Percentiles rank a stretch among this genome's conserved stretches.
phyloP scores from a whole-genome alignment of 2,329 filamentous ascomycete species.

The Aspergillus alliaceus region DNA sequence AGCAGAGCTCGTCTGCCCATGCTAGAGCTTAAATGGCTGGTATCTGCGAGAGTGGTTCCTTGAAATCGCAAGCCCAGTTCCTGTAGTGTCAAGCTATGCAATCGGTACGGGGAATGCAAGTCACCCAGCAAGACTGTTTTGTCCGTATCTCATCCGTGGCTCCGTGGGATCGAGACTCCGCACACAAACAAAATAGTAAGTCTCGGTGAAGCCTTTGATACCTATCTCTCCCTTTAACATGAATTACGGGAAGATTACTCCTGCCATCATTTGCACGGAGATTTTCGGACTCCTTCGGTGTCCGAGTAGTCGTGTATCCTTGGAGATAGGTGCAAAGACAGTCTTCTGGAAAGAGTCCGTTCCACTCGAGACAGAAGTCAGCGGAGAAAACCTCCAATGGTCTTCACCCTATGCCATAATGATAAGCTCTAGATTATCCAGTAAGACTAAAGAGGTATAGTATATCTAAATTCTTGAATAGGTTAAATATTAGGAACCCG shows the following conservation, averaged over 20 bases:
- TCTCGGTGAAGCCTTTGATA: not conserved
- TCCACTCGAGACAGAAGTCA: no score
- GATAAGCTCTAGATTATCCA: not conserved
- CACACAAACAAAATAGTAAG: not conserved
- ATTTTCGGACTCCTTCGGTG: not conserved
- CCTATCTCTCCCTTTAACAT: not conserved
- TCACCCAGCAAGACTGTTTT: not conserved
- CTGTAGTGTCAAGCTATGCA: not conserved
- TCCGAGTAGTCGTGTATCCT: not conserved
- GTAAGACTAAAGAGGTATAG: not conserved
- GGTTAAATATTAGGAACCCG: no score
- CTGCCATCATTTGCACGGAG: not conserved
- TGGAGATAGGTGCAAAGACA: not conserved
- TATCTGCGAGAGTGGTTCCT: not conserved
- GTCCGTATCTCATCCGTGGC: not conserved
- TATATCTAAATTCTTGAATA: not conserved
- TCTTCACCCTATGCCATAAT: not conserved
- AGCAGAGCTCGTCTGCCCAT: not conserved
- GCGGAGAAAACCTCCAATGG: no score
- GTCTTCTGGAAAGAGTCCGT: not conserved
- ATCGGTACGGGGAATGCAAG: not conserved
- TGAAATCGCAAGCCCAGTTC: not conserved
- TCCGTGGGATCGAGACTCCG: not conserved
- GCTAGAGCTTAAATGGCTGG: not conserved
- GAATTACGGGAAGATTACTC: no score